Evolutionary conservation across 176 grass and related monocot species (phyloP).

Genomic region (Cenchrus americanus): DNA sequence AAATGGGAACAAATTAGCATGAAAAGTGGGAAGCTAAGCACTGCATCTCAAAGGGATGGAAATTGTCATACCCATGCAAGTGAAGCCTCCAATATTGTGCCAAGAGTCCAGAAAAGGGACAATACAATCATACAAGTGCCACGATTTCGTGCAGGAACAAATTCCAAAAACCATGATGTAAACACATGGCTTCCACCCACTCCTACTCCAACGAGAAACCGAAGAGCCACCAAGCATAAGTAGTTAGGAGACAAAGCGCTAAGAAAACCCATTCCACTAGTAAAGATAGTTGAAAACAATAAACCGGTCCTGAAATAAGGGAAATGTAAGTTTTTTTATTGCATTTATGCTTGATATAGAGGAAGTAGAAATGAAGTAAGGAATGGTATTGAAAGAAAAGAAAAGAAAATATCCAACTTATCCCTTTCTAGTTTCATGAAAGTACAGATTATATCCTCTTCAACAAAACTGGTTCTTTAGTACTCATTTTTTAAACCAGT

Average conservation of each 20-base stretch:
- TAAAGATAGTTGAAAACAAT: conserved; percentile 66
- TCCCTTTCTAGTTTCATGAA: neutral
- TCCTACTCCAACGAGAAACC: conserved; percentile 71
- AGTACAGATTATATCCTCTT: neutral
- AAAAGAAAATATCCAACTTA: neutral
- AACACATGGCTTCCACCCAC: conserved; percentile 66
- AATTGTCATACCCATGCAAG: conserved; percentile 67
- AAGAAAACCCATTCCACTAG: conserved; percentile 56
- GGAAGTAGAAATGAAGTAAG: neutral
- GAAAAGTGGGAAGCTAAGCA: neutral
- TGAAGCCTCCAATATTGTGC: conserved; percentile 68
- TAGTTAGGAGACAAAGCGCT: conserved; percentile 77
- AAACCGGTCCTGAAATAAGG: conserved; percentile 67
- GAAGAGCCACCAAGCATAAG: conserved; percentile 57
- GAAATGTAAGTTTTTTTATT: neutral
- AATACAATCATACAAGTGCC: conserved; percentile 63
- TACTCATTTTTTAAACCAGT: neutral
- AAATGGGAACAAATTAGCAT: conserved; percentile 1
- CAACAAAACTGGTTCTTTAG: neutral
- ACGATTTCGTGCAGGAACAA: conserved; percentile 65
- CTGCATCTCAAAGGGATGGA: neutral
- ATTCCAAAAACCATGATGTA: conserved; percentile 80
- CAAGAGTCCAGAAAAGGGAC: conserved; percentile 61
- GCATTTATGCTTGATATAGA: neutral
- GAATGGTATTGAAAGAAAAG: neutral